These are phyloP conservation scores for Bauhinia variegata DNA, from an alignment of 306 rosid species.

Conservation along the genomic window DNA sequence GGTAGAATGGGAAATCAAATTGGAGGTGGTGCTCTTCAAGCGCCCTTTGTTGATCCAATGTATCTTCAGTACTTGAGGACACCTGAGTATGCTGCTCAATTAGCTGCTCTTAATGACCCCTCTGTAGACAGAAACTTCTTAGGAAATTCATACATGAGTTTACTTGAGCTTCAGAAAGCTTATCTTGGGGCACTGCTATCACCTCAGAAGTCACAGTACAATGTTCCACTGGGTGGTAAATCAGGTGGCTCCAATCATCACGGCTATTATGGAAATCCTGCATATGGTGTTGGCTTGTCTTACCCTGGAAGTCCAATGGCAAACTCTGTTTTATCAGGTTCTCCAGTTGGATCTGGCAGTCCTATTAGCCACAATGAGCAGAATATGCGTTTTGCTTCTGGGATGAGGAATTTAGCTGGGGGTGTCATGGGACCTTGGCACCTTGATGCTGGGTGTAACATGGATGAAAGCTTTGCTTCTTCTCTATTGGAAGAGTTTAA, in stretches of 20 bases:
- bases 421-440: constrained; percentile 82
- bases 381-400: constrained; percentile 76
- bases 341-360: constrained; percentile 91
- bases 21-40: constrained; percentile 69
- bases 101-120: constrained; percentile 73
- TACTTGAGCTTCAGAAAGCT: constrained; percentile 86
- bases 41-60: constrained; percentile 82
- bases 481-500: constrained; percentile 88
- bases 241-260: constrained; percentile 74
- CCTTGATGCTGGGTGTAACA: constrained; percentile 62
- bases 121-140: constrained; percentile 72
- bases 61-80: constrained; percentile 85
- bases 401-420: constrained; percentile 78
- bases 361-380: constrained; percentile 83
- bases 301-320: constrained; percentile 92
- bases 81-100: constrained; percentile 86
- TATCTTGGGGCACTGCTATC: constrained; percentile 70
- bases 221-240: constrained; percentile 63
- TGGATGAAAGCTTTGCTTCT: constrained; percentile 74
- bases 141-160: constrained; percentile 73
- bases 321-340: constrained; percentile 63
- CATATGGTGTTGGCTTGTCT: constrained; percentile 74
- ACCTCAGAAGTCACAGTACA: constrained; percentile 86
- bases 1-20: constrained; percentile 77
- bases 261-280: constrained; percentile 81